Percentiles rank a stretch among this genome's conserved stretches.
Conservation (phyloP, 139 green algal genomes). For the Limnomonas spitsbergensis region DNA sequence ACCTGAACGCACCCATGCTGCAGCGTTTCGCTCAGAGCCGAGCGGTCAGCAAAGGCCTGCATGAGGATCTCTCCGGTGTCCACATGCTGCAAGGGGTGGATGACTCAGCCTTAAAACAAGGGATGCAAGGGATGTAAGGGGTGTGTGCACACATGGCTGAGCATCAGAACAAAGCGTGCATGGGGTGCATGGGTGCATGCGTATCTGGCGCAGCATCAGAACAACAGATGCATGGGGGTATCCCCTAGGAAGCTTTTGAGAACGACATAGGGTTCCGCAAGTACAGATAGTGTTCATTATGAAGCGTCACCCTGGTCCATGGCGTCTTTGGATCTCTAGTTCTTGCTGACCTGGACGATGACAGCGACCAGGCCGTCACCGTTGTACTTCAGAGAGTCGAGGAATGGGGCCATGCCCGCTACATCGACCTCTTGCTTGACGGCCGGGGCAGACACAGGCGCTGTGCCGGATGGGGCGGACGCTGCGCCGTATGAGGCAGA, state of each 20-base stretch:
- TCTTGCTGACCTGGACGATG: slow-evolving; percentile 74
- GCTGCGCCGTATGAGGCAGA: no score
- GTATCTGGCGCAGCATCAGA: no score
- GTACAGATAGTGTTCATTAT: no score
- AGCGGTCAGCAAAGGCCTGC: slow-evolving; percentile 91
- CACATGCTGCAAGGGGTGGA: slow-evolving; percentile 67
- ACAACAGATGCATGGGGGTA: no score
- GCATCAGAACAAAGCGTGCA: not conserved
- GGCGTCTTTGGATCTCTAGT: no score
- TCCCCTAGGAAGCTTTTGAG: no score
- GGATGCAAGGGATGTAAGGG: not conserved
- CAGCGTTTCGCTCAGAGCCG: slow-evolving; percentile 56
- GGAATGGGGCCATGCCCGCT: slow-evolving; percentile 59
- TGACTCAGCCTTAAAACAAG: not conserved
- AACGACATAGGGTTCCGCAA: no score
- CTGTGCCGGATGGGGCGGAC: no score
- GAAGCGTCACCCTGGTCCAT: no score
- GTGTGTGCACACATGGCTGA: not conserved
- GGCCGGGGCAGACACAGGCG: no score
- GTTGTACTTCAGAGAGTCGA: slow-evolving; percentile 86
- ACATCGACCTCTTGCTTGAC: slow-evolving; percentile 35
- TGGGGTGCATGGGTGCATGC: no score
- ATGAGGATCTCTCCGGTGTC: slow-evolving; percentile 96
- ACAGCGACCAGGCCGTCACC: slow-evolving; percentile 84
- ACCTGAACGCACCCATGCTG: slow-evolving; percentile 13